Conservation (phyloP, 805 yeast species). For the Yamadazyma ubonensis region DNA sequence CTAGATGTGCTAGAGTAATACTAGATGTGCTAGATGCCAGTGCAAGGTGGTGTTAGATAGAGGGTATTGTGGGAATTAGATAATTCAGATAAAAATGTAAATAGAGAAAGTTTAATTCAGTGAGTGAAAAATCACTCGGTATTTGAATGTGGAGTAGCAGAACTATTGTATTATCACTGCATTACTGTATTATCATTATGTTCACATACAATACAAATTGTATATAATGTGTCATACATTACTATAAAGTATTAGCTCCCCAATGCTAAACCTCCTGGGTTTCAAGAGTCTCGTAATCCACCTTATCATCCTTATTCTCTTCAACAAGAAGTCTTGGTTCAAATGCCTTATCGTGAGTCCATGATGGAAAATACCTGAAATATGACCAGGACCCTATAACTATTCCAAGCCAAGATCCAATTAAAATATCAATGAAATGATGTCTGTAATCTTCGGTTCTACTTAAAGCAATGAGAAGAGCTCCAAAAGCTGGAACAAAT, state of each 20-base stretch:
- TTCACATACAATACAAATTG: no score
- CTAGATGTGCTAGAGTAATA: no score
- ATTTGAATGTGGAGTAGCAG: no score
- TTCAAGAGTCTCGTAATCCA: background rate
- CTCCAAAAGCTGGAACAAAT: constrained; percentile 60
- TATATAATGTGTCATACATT: no score
- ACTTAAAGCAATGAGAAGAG: constrained; percentile 74
- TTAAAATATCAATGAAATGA: constrained; percentile 79
- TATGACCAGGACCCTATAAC: constrained; percentile 59
- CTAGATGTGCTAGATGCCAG: no score
- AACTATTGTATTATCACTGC: no score
- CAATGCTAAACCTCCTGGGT: constrained; percentile 8
- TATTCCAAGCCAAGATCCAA: constrained; percentile 71
- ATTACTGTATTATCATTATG: no score
- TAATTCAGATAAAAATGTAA: no score
- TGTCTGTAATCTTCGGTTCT: constrained; percentile 93
- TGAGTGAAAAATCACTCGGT: no score
- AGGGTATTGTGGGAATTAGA: no score
- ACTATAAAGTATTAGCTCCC: background rate
- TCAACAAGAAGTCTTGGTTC: constrained; percentile 30
- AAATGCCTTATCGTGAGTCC: constrained; percentile 32
- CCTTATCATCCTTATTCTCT: constrained; percentile 9
- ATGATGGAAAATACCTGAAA: constrained; percentile 49
- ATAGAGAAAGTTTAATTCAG: no score
- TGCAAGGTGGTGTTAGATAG: no score